These are phyloP conservation scores for Geotrichum klebahnii DNA, from an alignment of 1,139 yeast species.

Conservation along the genomic window DNA sequence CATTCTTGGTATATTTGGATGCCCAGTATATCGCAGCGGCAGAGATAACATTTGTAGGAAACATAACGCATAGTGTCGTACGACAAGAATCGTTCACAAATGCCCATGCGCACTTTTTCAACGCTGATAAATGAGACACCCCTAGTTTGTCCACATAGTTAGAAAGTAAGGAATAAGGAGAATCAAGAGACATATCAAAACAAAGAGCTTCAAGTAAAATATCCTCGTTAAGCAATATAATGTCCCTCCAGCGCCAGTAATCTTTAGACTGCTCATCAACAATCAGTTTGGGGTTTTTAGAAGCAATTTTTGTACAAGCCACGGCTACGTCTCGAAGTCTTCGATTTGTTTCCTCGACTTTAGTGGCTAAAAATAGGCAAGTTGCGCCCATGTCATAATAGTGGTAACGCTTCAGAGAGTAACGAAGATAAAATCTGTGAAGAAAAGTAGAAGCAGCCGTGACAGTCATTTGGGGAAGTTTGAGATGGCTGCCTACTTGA, in stretches of 20 bases:
- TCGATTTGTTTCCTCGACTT: constrained; percentile 50
- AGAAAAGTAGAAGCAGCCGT: constrained; percentile 48
- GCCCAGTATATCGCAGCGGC: constrained; percentile 43
- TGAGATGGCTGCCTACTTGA: constrained; percentile 44
- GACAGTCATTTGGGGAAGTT: constrained; percentile 47
- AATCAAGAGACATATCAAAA: constrained; percentile 47
- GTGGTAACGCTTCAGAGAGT: constrained; percentile 43
- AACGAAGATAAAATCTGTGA: constrained; percentile 51
- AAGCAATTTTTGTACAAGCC: constrained; percentile 47
- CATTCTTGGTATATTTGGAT: constrained; percentile 26
- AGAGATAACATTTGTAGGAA: constrained; percentile 37
- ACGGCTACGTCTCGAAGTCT: constrained; percentile 47
- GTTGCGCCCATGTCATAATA: constrained; percentile 48
- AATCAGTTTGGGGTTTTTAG: constrained; percentile 40
- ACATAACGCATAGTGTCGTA: constrained; percentile 37
- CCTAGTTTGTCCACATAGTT: constrained; percentile 31
- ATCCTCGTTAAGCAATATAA: constrained; percentile 46
- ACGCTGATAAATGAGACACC: constrained; percentile 28
- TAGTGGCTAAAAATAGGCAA: constrained; percentile 49
- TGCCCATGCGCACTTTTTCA: constrained; percentile 39
- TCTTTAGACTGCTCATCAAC: constrained; percentile 49
- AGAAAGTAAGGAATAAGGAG: constrained; percentile 42
- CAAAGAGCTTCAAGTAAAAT: constrained; percentile 47
- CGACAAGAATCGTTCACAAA: constrained; percentile 43
- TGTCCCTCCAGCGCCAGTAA: constrained; percentile 51